Conservation (phyloP, 179 eudicot species). For the Beta lomatogona region DNA sequence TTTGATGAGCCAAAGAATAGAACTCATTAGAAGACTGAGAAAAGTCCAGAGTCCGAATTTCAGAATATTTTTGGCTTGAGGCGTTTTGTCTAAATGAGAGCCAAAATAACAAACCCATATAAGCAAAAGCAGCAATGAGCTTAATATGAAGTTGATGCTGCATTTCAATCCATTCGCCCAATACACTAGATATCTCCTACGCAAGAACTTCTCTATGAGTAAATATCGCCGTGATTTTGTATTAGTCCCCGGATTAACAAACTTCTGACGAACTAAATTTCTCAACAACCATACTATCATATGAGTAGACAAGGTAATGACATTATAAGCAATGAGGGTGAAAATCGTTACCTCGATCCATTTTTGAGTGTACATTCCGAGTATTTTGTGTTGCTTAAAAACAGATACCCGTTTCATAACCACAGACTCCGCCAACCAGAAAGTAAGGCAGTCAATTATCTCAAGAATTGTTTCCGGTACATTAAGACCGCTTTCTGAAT, state of each 20-base stretch:
- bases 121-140: constrained; percentile 12
- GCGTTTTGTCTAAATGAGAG: background rate
- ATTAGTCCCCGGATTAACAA: constrained; percentile 8
- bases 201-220: background rate
- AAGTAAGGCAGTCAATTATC: background rate
- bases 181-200: constrained; percentile 4
- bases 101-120: constrained; percentile 23
- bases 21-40: background rate
- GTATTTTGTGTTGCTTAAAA: background rate
- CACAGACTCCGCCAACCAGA: background rate
- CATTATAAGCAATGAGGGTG: background rate
- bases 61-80: background rate
- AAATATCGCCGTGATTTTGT: background rate
- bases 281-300: background rate
- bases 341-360: constrained; percentile 11
- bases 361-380: background rate
- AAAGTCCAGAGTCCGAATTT: constrained; percentile 12
- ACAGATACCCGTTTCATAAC: background rate
- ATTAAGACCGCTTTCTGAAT: background rate
- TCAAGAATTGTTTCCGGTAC: background rate
- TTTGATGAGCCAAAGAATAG: constrained; percentile 25
- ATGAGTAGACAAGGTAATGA: constrained; percentile 11
- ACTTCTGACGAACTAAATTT: background rate
- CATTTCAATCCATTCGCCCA: constrained; percentile 17
- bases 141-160: constrained; percentile 8